phyloP scores from a whole-genome alignment of 176 grass and related monocot species.

The Oryza officinalis region DNA sequence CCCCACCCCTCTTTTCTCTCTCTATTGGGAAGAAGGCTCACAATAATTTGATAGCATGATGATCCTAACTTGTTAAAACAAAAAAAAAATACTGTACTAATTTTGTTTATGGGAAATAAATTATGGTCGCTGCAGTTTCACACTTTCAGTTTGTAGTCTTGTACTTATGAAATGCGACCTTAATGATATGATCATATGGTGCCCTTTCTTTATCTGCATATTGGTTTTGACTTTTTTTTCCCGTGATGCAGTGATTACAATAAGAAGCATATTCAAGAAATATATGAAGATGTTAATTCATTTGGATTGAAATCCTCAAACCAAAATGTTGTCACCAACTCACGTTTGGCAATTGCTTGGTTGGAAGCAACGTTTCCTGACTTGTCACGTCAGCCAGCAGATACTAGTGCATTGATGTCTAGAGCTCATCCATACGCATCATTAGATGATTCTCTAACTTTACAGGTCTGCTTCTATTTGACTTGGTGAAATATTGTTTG shows the following conservation, averaged over 20 bases:
- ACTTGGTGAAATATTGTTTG: constrained; percentile 27
- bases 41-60: background rate
- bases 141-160: background rate
- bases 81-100: background rate
- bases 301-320: constrained; percentile 76
- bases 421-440: constrained; percentile 79
- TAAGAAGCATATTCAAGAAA: constrained; percentile 70
- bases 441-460: constrained; percentile 78
- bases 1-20: background rate
- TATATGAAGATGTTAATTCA: constrained; percentile 83
- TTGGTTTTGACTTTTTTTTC: constrained; percentile 32
- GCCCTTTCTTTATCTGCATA: constrained; percentile 5
- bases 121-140: background rate
- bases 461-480: constrained; percentile 65
- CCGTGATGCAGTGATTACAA: constrained; percentile 60
- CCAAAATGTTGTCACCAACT: constrained; percentile 68
- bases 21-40: background rate
- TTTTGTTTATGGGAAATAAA: constrained; percentile 16
- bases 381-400: constrained; percentile 56
- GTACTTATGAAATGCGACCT: background rate
- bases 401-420: constrained; percentile 45
- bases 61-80: constrained; percentile 21
- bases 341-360: constrained; percentile 79
- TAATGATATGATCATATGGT: background rate
- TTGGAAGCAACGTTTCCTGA: constrained; percentile 95